Conservation (phyloP, 1,139 yeast species). For the Arxiozyma slooffiae region DNA sequence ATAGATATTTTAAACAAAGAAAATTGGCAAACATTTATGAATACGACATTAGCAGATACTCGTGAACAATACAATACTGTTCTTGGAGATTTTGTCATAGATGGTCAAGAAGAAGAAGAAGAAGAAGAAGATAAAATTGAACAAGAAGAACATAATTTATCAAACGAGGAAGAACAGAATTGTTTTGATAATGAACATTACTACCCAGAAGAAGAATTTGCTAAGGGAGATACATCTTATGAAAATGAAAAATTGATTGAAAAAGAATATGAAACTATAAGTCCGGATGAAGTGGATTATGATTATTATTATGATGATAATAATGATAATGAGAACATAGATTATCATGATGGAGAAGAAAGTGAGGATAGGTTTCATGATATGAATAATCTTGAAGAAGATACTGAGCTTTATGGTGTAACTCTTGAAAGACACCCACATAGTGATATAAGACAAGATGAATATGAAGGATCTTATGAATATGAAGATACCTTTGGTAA, state of each 20-base stretch:
- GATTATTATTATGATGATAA: slow-evolving; percentile 4
- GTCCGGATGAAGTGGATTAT: slow-evolving; percentile 1
- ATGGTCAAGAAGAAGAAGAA: slow-evolving; percentile 14
- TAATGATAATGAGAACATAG: slow-evolving; percentile 1
- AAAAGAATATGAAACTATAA: slow-evolving; percentile 33
- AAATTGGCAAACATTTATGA: slow-evolving; percentile 79
- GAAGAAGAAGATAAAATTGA: slow-evolving; percentile 11
- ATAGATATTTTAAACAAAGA: slow-evolving; percentile 34
- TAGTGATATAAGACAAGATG: not conserved
- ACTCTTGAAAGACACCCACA: not conserved
- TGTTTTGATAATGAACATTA: slow-evolving; percentile 12
- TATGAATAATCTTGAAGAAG: not conserved
- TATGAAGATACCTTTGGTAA: not conserved
- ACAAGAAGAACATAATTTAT: not conserved
- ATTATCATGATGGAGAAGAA: slow-evolving; percentile 2
- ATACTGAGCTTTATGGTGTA: not conserved
- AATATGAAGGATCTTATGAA: not conserved
- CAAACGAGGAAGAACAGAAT: slow-evolving; percentile 7
- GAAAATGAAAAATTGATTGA: slow-evolving; percentile 17
- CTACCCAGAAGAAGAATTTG: slow-evolving; percentile 8
- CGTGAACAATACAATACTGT: slow-evolving; percentile 91
- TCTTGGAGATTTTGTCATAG: slow-evolving; percentile 56
- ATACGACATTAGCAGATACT: slow-evolving; percentile 73
- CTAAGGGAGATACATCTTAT: not conserved
- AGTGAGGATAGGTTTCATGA: not conserved